Conservation (phyloP, 768 basidiomycete genomes). For the Mycena maculata region DNA sequence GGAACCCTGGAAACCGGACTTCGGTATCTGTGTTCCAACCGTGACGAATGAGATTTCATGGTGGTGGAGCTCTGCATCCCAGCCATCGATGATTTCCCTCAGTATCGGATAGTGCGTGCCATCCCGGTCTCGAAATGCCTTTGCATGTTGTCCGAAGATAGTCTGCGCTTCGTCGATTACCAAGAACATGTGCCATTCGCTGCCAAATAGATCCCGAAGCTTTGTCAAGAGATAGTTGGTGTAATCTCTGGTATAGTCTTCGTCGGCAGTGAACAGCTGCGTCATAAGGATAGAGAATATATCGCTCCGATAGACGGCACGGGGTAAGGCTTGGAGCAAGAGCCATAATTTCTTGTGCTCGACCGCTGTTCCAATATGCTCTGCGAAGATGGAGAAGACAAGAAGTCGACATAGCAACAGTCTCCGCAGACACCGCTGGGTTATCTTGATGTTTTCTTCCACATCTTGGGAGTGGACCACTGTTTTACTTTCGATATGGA, state of each 20-base stretch:
- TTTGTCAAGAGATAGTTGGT: not conserved
- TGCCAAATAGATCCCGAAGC: not conserved
- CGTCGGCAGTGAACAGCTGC: not conserved
- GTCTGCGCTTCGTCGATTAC: conserved; percentile 12
- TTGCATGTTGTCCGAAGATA: not conserved
- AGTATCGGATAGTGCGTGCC: not conserved
- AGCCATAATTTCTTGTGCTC: not conserved
- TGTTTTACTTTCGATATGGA: not conserved
- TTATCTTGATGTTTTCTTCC: not conserved
- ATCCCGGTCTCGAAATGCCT: not conserved
- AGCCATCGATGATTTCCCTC: conserved; percentile 1
- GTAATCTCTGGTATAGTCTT: not conserved
- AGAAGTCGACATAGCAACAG: not conserved
- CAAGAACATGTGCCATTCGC: not conserved
- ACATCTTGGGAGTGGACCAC: not conserved
- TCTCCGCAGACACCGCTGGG: not conserved
- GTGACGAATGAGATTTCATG: conserved; percentile 10
- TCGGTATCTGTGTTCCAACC: not conserved
- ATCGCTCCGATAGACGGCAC: not conserved
- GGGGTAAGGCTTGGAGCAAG: too few species aligned
- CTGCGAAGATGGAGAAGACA: not conserved
- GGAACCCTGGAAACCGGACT: not conserved
- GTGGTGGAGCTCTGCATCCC: not conserved
- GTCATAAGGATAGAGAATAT: not conserved
- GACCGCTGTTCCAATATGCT: not conserved